Base-by-base conservation (phyloP, 768 basidiomycete genomes). In the Chiua virens region DNA sequence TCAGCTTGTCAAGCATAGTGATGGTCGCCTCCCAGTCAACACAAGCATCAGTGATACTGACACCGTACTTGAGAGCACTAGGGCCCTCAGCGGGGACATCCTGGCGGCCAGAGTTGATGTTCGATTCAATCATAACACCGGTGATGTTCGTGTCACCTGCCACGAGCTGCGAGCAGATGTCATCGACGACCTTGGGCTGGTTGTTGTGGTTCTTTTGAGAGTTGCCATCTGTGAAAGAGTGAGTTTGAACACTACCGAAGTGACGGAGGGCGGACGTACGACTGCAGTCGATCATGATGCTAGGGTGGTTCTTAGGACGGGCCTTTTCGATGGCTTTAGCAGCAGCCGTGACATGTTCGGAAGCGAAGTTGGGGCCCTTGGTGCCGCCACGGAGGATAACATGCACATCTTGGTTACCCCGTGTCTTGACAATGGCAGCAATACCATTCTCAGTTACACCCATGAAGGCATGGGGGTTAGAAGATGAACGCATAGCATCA, bases 111-210 rank as follows among this genome's bases (percentile, higher is more conserved):
- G 86, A 87, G 64, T 89, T 87, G 71, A 99, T 86, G 69, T 98
- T 89, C 13, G 87, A 90, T 73, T 99, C 96, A 66, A 99, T 82
- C 96, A 99, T 98, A 50, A 98, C 92, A 41, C 96, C 96, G 5
- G 91, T 91, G 70, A 99, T 87, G 60, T 78, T 75, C 51, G 69
- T 76, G 48, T 79, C 74, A 23, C 92, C 92, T 8, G 79, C 79
- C 7, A 68, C 71, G 47, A 98, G 80, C 71, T 98, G 96, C 3
- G 69, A 71, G 69, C 83, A 85, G 62, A 92, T 80, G 68, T 80
- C 71, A 56, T 82, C 79, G 50, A 91, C 63, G 38, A 92, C 91
- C 58, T 83, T 83, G 17, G 93, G 85, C 70, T 97, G 95, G 72
- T 95, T 96, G 63, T 82, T 80, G 75, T 96, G 89, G 71, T 97